Conservation (phyloP, 1,139 yeast species). For the Blastobotrys malaysiensis region DNA sequence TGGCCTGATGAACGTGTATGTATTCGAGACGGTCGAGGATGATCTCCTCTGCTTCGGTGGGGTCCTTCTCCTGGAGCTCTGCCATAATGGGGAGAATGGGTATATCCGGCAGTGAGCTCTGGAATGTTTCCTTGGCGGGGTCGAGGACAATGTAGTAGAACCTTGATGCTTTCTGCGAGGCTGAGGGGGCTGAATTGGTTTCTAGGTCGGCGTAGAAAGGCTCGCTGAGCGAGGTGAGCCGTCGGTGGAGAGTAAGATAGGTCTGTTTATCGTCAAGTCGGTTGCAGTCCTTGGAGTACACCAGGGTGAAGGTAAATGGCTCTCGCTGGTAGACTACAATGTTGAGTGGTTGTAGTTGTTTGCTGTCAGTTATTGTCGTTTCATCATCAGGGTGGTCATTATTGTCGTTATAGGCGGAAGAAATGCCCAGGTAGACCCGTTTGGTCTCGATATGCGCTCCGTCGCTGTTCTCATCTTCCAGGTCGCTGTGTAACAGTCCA, state of each 20-base stretch:
- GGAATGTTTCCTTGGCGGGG: conserved; percentile 16
- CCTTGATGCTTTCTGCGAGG: conserved; percentile 11
- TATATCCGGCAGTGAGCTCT: conserved; percentile 25
- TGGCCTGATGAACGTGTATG: conserved; percentile 26
- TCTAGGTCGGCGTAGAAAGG: conserved; percentile 25
- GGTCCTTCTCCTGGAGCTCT: conserved; percentile 15
- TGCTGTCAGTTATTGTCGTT: conserved; percentile 3
- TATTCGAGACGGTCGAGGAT: conserved; percentile 21
- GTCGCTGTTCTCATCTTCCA: background rate
- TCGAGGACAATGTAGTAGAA: conserved; percentile 25
- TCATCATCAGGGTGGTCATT: background rate
- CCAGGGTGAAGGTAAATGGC: conserved; percentile 25
- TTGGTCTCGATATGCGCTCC: background rate
- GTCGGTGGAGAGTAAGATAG: conserved; percentile 24
- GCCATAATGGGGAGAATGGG: conserved; percentile 19
- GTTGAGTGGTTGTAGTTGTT: conserved; percentile 8
- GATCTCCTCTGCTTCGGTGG: conserved; percentile 13
- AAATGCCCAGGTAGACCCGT: background rate
- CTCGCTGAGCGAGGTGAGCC: conserved; percentile 28
- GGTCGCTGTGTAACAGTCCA: background rate
- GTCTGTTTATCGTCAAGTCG: conserved; percentile 14
- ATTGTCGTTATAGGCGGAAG: background rate
- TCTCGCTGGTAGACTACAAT: conserved; percentile 25
- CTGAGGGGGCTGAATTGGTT: conserved; percentile 3
- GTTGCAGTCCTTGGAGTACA: conserved; percentile 16